A percentile compares a stretch with the other conserved stretches of the same genome.
phyloP scores from a whole-genome alignment of 1,284 basidiomycete genomes.

The Melampsora larici-populina region DNA sequence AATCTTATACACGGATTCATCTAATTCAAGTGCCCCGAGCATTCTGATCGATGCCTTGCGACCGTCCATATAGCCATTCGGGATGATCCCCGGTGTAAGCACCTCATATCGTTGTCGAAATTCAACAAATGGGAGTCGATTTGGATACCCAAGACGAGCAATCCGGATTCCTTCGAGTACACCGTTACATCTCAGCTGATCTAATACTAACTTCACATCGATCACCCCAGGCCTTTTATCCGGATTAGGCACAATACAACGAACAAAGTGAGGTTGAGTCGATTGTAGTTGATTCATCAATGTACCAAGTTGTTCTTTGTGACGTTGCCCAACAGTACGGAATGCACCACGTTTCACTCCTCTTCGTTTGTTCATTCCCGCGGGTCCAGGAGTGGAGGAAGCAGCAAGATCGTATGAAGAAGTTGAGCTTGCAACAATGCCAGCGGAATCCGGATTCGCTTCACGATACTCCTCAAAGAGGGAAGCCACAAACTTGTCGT shows the following conservation, averaged over 20 bases:
- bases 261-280: conserved; percentile 96
- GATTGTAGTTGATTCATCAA: conserved; percentile 87
- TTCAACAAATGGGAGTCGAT: conserved; percentile 91
- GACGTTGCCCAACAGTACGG: conserved; percentile 88
- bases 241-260: conserved; percentile 94
- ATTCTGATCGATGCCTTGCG: conserved; percentile 90
- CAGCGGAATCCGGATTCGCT: conserved; percentile 50
- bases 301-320: conserved; percentile 90
- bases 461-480: conserved; percentile 81
- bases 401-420: conserved; percentile 62
- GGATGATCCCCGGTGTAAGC: conserved; percentile 85
- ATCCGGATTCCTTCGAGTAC: conserved; percentile 98
- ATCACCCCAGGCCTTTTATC: conserved; percentile 88
- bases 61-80: conserved; percentile 93
- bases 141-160: conserved; percentile 94
- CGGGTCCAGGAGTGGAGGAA: conserved; percentile 25
- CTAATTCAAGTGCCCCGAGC: conserved; percentile 83
- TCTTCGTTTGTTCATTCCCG: conserved; percentile 54
- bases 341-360: conserved; percentile 95
- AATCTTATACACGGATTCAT: conserved; percentile 79
- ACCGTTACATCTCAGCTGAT: conserved; percentile 97
- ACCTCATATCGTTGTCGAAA: conserved; percentile 97
- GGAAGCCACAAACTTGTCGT: conserved; percentile 73
- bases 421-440: conserved; percentile 53
- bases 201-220: conserved; percentile 89